Evolutionary conservation across 2,329 filamentous ascomycete genomes (phyloP), one percentile per base, ranked within the genome.

Genomic region (Pezicula rhizophila): DNA sequence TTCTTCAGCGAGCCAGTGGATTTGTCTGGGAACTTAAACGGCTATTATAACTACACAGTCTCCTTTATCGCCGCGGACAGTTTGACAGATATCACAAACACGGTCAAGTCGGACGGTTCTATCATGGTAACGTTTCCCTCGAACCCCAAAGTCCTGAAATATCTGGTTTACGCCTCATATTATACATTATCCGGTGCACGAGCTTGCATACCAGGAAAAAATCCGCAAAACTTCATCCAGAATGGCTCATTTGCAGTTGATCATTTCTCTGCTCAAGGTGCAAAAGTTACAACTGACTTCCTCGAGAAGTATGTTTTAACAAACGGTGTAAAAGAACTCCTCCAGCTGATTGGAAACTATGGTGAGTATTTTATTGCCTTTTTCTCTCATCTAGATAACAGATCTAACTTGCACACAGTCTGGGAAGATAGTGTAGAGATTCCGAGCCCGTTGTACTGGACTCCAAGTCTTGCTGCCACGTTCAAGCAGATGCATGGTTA

Each of bases 221-320:
- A 48, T 12, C 50, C 59, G 6, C 46, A 59, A 33, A 57, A 50
- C 11, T 63, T 62, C 37, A 53, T 63, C n/a, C 57, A 66, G 18
- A 68, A 69, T 48, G 67, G 68, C 3, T 69, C 66, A 1, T 68
- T 58, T 45, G 59, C 59, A 2, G 66, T 69, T 4, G 68, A 70
- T 44, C 52, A 73, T 53, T 73, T 68, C 53, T 67, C 58, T 17
- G 51, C 57, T 15, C 43, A 40, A 2, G 71, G 70, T 3, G 70
- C 70, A 0, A 53, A 64, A 40, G 58, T 60, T 0, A 57, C 62
- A 1, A 66, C 59, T 0, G 50, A 66, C 8, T 73, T 72, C 49
- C 68, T 65, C 64, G 66, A 72, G 26, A 47, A 71, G 14, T 57
- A 68, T 18, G 56, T 72, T 8, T 53, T 72, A 1, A 54, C 55